These are phyloP conservation scores for Colletotrichum salicis DNA, from an alignment of 2,329 filamentous ascomycete genomes.

Conservation along the genomic window DNA sequence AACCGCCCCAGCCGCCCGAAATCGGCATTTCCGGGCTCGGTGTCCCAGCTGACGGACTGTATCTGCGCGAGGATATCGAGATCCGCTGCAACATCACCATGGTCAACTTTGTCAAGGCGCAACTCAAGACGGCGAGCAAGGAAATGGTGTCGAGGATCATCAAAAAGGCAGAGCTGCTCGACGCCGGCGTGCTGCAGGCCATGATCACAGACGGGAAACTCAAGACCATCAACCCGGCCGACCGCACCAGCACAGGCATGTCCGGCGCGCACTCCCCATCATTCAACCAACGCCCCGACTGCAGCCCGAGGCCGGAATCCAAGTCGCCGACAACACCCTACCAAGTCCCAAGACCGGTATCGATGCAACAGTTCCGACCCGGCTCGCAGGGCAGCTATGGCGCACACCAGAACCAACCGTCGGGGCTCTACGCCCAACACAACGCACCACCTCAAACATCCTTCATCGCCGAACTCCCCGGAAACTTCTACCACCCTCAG, in stretches of 20 bases:
- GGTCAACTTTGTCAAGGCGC: constrained; percentile 72
- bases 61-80: constrained; percentile 76
- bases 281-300: constrained; percentile 14
- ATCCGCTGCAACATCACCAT: constrained; percentile 76
- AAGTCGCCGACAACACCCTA: constrained; percentile 49
- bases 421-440: constrained; percentile 35
- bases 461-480: constrained; percentile 55
- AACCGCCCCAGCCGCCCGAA: constrained; percentile 70
- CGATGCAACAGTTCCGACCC: constrained; percentile 44
- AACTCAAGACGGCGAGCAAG: constrained; percentile 73
- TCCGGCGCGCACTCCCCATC: constrained; percentile 21
- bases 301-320: constrained; percentile 39
- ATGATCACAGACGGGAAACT: constrained; percentile 75
- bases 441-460: constrained; percentile 37
- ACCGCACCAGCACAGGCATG: constrained; percentile 51
- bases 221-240: constrained; percentile 67
- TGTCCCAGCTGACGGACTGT: constrained; percentile 72
- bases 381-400: constrained; percentile 21
- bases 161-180: constrained; percentile 76
- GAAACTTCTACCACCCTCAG: constrained; percentile 59
- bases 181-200: constrained; percentile 71
- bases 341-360: constrained; percentile 51
- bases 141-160: constrained; percentile 76
- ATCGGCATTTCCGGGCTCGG: constrained; percentile 69
- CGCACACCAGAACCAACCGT: constrained; percentile 34